phyloP scores from a whole-genome alignment of 352 stramenopile species.

The Phytopythium mirpurense region DNA sequence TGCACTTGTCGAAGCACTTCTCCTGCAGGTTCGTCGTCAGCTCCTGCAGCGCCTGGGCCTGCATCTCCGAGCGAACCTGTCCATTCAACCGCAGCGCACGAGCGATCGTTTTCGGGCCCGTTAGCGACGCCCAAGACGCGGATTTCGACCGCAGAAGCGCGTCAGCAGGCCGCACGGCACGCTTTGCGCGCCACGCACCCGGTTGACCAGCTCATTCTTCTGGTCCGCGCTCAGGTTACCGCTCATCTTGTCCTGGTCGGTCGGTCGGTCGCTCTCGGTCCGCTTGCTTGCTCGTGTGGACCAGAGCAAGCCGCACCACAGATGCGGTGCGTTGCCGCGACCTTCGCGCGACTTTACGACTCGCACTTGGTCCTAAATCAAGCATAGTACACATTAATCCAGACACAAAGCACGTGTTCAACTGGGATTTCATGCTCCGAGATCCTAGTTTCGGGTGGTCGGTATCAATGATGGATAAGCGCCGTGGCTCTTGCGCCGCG shows the following conservation, averaged over 20 bases:
- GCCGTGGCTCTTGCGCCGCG: neutral
- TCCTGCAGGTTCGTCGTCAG: constrained; percentile 85
- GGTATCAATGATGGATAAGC: neutral
- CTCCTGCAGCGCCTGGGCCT: constrained; percentile 80
- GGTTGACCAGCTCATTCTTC: constrained; percentile 82
- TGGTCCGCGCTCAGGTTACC: constrained; percentile 75
- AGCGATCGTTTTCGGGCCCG: constrained; percentile 2
- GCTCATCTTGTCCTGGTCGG: constrained; percentile 40
- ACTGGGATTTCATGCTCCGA: too few species aligned
- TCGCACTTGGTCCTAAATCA: too few species aligned
- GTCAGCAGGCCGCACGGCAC: neutral
- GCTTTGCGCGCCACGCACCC: constrained; percentile 53
- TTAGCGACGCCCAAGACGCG: neutral
- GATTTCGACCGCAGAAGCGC: neutral
- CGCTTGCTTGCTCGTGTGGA: constrained; percentile 3
- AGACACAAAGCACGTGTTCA: too few species aligned
- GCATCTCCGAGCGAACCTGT: constrained; percentile 78
- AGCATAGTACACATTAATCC: neutral
- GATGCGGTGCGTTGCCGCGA: neutral
- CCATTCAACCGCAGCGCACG: constrained; percentile 1
- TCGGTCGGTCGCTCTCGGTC: neutral
- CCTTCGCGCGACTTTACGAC: constrained; percentile 1
- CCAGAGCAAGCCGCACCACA: neutral
- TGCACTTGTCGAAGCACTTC: constrained; percentile 91
- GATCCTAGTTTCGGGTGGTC: too few species aligned